Evolutionary conservation across 192 early-diverging fungal species (phyloP).

Genomic region (Cladochytrium replicatum): DNA sequence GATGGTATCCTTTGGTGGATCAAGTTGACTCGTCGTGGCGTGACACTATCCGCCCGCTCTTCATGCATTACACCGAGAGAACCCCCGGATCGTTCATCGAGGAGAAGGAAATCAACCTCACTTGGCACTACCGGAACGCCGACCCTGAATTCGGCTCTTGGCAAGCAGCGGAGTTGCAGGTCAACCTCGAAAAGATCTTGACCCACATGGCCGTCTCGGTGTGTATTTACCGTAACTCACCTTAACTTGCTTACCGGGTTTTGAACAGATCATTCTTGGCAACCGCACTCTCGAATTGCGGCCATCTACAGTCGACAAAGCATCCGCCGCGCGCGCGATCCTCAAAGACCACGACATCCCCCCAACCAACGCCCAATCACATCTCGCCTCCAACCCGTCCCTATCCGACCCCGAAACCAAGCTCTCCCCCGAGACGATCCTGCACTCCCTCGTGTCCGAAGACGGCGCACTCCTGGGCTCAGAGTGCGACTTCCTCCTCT

Average conservation of each 20-base stretch:
- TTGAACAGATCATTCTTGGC: constrained; percentile 87
- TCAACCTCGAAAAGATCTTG: constrained; percentile 93
- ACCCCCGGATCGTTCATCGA: constrained; percentile 97
- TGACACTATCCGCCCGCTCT: constrained; percentile 82
- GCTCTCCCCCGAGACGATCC: not conserved
- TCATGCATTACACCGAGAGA: constrained; percentile 95
- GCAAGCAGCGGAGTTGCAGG: constrained; percentile 96
- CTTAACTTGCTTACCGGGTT: not conserved
- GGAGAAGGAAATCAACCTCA: constrained; percentile 96
- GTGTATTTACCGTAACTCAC: too few species aligned
- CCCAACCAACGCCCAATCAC: not conserved
- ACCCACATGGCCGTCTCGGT: constrained; percentile 84
- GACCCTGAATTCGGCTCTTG: constrained; percentile 89
- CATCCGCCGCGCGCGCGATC: constrained; percentile 77
- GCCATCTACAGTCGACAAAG: constrained; percentile 87
- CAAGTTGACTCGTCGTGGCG: constrained; percentile 87
- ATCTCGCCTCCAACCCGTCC: not conserved
- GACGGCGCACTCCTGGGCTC: not conserved
- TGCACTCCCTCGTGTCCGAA: not conserved
- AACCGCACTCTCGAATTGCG: constrained; percentile 96
- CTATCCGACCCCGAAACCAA: not conserved
- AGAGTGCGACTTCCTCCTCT: constrained; percentile 62
- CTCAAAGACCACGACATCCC: constrained; percentile 57
- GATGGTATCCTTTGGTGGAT: constrained; percentile 84
- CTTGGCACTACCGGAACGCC: constrained; percentile 96